phyloP scores from a whole-genome alignment of 2,329 filamentous ascomycete species.

The Lachnum nothofagi region DNA sequence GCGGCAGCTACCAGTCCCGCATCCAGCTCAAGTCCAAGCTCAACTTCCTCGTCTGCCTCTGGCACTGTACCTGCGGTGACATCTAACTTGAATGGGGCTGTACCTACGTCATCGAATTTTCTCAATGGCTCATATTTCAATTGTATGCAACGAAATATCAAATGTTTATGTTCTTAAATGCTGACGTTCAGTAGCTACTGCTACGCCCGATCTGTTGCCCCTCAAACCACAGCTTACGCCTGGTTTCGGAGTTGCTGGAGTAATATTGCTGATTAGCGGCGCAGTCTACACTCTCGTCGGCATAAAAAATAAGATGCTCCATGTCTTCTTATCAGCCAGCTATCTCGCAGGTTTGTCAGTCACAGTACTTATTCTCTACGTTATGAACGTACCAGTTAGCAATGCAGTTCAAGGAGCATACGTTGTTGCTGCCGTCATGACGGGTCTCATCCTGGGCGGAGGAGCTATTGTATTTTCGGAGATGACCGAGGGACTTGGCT shows the following conservation, averaged over 20 bases:
- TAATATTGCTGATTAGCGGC: slow-evolving; percentile 71
- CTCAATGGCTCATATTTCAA: slow-evolving; percentile 21
- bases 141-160: slow-evolving; percentile 15
- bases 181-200: slow-evolving; percentile 26
- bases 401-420: slow-evolving; percentile 79
- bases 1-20: slow-evolving; percentile 8
- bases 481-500: slow-evolving; percentile 74
- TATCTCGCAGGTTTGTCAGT: slow-evolving; percentile 70
- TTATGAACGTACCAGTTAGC: slow-evolving; percentile 74
- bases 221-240: slow-evolving; percentile 72
- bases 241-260: slow-evolving; percentile 72
- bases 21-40: slow-evolving; percentile 10
- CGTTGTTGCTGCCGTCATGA: slow-evolving; percentile 69
- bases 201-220: slow-evolving; percentile 53
- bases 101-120: slow-evolving; percentile 10
- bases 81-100: slow-evolving; percentile 19
- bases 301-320: slow-evolving; percentile 74
- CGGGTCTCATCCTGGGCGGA: slow-evolving; percentile 69
- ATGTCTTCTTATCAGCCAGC: slow-evolving; percentile 74
- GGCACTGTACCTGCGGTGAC: slow-evolving; percentile 11
- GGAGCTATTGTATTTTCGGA: slow-evolving; percentile 75
- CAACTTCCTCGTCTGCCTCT: slow-evolving; percentile 5
- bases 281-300: slow-evolving; percentile 67
- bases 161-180: neutral
- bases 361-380: slow-evolving; percentile 78